Percentiles rank a stretch among this genome's conserved stretches.
These are phyloP conservation scores for Scorias spongiosa DNA, from an alignment of 2,329 filamentous ascomycete species.

Conservation along the genomic window DNA sequence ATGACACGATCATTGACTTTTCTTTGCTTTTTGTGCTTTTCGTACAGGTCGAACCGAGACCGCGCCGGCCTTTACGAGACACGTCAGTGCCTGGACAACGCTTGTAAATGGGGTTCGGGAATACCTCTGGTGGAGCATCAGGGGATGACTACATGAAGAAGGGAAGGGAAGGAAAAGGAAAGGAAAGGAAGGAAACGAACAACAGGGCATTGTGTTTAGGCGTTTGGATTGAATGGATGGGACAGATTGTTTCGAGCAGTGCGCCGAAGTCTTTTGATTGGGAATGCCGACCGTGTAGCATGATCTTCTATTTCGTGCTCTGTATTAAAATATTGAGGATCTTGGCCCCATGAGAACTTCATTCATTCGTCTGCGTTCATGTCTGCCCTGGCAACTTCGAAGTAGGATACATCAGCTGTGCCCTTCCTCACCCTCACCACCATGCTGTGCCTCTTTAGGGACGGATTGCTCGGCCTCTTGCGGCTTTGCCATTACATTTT, in stretches of 20 bases:
- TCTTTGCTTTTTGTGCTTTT: background rate
- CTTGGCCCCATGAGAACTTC: too few species aligned
- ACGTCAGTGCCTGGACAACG: constrained; percentile 1
- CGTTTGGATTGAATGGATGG: too few species aligned
- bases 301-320: too few species aligned
- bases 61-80: constrained; percentile 3
- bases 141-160: background rate
- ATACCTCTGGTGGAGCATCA: constrained; percentile 3
- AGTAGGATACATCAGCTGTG: background rate
- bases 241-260: too few species aligned
- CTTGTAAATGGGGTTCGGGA: constrained; percentile 5
- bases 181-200: too few species aligned
- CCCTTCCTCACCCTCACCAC: background rate
- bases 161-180: too few species aligned
- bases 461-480: background rate
- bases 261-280: too few species aligned
- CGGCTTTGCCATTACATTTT: constrained; percentile 73
- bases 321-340: too few species aligned
- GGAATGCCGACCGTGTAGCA: too few species aligned
- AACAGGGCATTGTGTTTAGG: too few species aligned
- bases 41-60: constrained; percentile 3
- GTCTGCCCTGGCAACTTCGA: too few species aligned
- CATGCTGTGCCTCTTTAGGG: background rate
- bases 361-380: too few species aligned
- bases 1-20: constrained; percentile 4